Evolutionary conservation across 768 basidiomycete genomes (phyloP).

Genomic region (Russula vinacea): DNA sequence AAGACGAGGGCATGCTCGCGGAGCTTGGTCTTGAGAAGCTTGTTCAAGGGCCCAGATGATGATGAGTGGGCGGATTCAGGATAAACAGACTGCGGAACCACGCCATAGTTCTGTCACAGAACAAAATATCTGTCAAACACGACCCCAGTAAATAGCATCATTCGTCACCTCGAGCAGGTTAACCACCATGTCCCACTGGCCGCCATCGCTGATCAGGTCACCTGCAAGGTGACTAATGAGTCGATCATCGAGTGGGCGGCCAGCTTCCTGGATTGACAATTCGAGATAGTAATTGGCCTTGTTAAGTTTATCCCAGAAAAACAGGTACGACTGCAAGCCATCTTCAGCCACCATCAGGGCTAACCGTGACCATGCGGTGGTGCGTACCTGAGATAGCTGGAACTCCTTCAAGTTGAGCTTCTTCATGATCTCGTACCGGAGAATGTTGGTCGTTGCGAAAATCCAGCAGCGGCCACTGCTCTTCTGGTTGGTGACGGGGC

Average conservation of each 20-base stretch:
- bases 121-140: neutral
- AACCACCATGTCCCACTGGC: slow-evolving; percentile 92
- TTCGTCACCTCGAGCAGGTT: slow-evolving; percentile 56
- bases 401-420: slow-evolving; percentile 83
- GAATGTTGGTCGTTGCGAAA: slow-evolving; percentile 86
- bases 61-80: slow-evolving; percentile 86
- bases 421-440: slow-evolving; percentile 82
- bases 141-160: neutral
- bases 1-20: slow-evolving; percentile 87
- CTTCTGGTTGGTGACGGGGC: slow-evolving; percentile 83
- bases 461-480: slow-evolving; percentile 93
- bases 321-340: slow-evolving; percentile 66
- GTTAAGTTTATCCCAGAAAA: slow-evolving; percentile 97
- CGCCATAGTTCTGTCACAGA: slow-evolving; percentile 62
- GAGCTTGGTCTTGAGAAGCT: slow-evolving; percentile 82
- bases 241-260: slow-evolving; percentile 77
- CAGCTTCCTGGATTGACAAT: slow-evolving; percentile 74
- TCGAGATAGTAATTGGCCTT: slow-evolving; percentile 93
- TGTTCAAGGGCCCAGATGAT: slow-evolving; percentile 66
- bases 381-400: slow-evolving; percentile 77
- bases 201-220: slow-evolving; percentile 85
- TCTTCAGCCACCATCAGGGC: neutral
- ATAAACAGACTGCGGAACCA: slow-evolving; percentile 78
- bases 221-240: slow-evolving; percentile 71
- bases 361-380: neutral